Base-by-base conservation (phyloP, 1,284 basidiomycete species). In the Ceratobasidium sp. region DNA sequence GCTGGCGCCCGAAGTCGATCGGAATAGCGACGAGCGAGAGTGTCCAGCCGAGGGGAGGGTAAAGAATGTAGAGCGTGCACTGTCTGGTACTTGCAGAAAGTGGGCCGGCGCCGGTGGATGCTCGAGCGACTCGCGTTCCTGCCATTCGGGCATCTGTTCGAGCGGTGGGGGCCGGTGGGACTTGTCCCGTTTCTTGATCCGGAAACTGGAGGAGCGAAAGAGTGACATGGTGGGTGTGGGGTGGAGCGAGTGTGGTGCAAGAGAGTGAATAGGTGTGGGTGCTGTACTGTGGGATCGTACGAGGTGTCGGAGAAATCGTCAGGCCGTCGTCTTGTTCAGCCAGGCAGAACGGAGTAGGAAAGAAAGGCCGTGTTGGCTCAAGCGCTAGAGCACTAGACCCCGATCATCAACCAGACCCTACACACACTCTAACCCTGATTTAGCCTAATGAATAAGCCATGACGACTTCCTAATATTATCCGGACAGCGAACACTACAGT, bases 11-110 rank as follows among this genome's bases (percentile, higher is more conserved):
- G 48, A 52, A 52, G 16, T 18, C 41, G 58, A 41, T 21, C 65
- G 65, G 41, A 69, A 69, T n/a, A n/a, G n/a, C n/a, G 65, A 69
- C 21, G 65, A 43, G 23, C 65, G 65, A 23, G 65, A 69, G 43
- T 52, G 57, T 9, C 39, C 41, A 9, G 32, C 65, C 39, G 65
- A 57, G 10, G 65, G 53, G 9, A 69, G 36, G 9, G 65, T 46
- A 30, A 69, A 69, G 39, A 69, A 69, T 5, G 52, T 32, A 0
- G 65, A 69, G 10, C 65, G 65, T 4, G 65, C 65, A n/a, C 39
- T 69, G 36, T 69, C 65, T 16, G 65, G 65, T 3, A 69, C 65
- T 8, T 39, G 1, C 10, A 69, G 53, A 34, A 45, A 48, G 52
- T 30, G 30, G 41, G 3, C 16, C n/a, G 32, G 36, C 2, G 46